phyloP scores from a whole-genome alignment of 805 yeast species.

The Candida tammaniensis region DNA sequence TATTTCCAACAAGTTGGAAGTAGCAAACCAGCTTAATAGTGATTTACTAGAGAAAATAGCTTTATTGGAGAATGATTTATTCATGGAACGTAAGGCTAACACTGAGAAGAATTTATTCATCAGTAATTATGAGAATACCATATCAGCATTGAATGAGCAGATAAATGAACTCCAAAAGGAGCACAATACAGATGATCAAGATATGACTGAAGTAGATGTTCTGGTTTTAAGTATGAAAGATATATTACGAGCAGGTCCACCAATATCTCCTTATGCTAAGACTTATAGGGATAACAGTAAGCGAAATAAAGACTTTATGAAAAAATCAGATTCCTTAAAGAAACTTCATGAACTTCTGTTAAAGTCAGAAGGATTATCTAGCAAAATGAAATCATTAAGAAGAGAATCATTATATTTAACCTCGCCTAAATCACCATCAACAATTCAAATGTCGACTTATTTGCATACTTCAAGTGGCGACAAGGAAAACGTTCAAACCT shows the following conservation, averaged over 20 bases:
- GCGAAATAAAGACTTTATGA: too few relatives aligned
- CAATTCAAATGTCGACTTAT: conserved; percentile 16
- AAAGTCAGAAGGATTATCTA: conserved; percentile 12
- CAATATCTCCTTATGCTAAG: conserved; percentile 6
- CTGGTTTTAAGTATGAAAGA: conserved; percentile 26
- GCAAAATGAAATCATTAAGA: conserved; percentile 10
- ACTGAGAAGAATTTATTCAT: conserved; percentile 26
- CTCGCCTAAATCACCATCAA: conserved; percentile 20
- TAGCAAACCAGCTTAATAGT: conserved; percentile 37
- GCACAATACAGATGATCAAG: conserved; percentile 3
- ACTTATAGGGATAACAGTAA: neutral
- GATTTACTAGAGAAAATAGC: conserved; percentile 42
- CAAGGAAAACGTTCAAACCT: conserved; percentile 3
- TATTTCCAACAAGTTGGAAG: conserved; percentile 27
- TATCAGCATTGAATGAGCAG: conserved; percentile 17
- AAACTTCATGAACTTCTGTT: conserved; percentile 29
- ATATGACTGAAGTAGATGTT: conserved; percentile 13
- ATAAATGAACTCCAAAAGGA: neutral
- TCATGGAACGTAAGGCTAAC: conserved; percentile 22
- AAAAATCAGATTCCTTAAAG: conserved; percentile 28
- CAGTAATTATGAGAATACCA: conserved; percentile 30
- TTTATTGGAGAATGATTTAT: conserved; percentile 39
- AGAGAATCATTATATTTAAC: conserved; percentile 9
- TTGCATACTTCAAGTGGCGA: conserved; percentile 3
- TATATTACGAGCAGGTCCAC: conserved; percentile 26